These are phyloP conservation scores for Avena eriantha DNA, from an alignment of 176 grass and related monocot species.

Conservation along the genomic window DNA sequence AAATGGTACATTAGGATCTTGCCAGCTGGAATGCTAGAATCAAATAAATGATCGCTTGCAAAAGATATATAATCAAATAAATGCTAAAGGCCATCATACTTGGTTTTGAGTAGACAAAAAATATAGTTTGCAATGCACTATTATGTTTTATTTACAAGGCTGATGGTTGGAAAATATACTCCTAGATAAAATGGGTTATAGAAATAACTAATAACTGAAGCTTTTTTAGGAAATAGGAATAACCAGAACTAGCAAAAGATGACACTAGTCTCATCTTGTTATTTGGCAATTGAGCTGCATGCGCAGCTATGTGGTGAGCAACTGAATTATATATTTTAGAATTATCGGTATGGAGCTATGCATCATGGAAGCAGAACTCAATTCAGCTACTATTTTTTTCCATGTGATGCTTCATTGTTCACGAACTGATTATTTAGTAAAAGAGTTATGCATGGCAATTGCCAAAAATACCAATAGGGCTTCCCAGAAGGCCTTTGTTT, in stretches of 20 bases:
- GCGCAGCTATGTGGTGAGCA: no score
- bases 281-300: no score
- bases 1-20: conserved; percentile 23
- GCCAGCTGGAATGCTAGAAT: neutral
- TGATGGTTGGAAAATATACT: neutral
- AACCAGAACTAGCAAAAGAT: neutral
- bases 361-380: neutral
- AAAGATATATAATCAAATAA: neutral
- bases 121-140: neutral
- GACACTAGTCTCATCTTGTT: no score
- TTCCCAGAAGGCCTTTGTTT: neutral
- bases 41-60: neutral
- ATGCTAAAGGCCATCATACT: neutral
- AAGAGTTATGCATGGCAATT: neutral
- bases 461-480: conserved; percentile 10
- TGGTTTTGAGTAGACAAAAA: neutral
- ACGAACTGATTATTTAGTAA: conserved; percentile 1
- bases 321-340: no score
- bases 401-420: neutral
- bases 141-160: conserved; percentile 20
- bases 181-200: neutral
- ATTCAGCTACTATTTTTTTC: neutral
- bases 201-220: neutral
- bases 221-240: conserved; percentile 27
- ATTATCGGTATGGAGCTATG: neutral